phyloP scores from a whole-genome alignment of 1,284 basidiomycete genomes.

The Malassezia pachydermatis region DNA sequence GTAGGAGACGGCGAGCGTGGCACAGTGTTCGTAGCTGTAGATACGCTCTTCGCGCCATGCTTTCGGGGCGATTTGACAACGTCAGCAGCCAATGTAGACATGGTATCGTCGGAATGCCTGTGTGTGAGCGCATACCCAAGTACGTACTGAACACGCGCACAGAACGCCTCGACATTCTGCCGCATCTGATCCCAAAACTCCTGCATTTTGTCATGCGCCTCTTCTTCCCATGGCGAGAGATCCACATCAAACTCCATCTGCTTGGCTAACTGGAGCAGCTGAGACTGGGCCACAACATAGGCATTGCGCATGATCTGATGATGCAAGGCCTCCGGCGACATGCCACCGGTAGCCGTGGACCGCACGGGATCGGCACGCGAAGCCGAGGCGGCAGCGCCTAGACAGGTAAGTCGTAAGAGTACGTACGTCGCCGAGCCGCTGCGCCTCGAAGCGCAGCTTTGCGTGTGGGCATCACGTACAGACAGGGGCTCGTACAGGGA shows the following conservation, averaged over 20 bases:
- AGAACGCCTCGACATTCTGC: constrained; percentile 12
- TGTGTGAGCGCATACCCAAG: not conserved
- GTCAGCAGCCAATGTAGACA: constrained; percentile 5
- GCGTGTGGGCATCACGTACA: constrained; percentile 11
- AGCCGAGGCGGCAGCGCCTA: no score
- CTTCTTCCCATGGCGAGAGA: constrained; percentile 12
- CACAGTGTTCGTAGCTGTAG: not conserved
- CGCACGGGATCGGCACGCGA: no score
- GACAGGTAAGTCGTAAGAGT: not conserved
- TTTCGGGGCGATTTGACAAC: constrained; percentile 19
- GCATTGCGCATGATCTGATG: constrained; percentile 16
- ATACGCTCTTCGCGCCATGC: not conserved
- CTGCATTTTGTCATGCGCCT: constrained; percentile 11
- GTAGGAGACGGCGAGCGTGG: not conserved
- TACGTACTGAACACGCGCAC: constrained; percentile 9
- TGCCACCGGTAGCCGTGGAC: not conserved
- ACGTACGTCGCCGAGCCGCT: not conserved
- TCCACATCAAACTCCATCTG: constrained; percentile 19
- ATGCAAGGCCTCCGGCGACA: constrained; percentile 1
- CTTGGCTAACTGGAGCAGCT: constrained; percentile 19
- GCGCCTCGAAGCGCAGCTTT: constrained; percentile 4
- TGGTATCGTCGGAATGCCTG: not conserved
- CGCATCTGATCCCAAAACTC: constrained; percentile 16
- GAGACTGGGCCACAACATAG: constrained; percentile 17
- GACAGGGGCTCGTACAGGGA: not conserved